Evolutionary conservation across 257 asterid species (phyloP).

Genomic region (Solanum virginianum): DNA sequence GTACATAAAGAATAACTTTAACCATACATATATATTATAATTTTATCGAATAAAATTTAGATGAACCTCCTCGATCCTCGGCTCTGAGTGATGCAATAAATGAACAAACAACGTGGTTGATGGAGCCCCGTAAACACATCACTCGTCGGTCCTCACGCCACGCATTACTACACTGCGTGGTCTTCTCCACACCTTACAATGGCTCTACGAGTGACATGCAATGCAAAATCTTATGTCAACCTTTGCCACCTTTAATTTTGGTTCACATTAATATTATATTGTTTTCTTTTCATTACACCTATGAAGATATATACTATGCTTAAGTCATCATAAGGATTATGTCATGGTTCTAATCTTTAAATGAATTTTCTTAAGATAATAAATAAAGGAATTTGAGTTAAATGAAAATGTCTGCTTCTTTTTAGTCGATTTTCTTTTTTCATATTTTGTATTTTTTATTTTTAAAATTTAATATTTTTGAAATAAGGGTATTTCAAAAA

Average conservation of each 20-base stretch:
- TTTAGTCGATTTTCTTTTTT: too few species aligned
- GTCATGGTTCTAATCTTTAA: neutral
- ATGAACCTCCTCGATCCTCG: too few species aligned
- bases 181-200: slow-evolving; percentile 16
- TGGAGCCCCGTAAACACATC: slow-evolving; percentile 8
- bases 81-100: neutral
- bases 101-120: slow-evolving; percentile 26
- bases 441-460: too few species aligned
- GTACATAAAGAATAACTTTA: too few species aligned
- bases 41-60: too few species aligned
- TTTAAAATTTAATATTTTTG: too few species aligned
- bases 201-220: neutral
- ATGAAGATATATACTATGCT: neutral
- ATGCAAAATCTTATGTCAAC: neutral
- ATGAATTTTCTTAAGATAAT: neutral
- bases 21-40: too few species aligned
- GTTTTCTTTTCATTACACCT: neutral
- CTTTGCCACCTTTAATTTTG: neutral
- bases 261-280: neutral
- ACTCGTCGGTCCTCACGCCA: slow-evolving; percentile 37
- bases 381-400: neutral
- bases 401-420: neutral
- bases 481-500: too few species aligned
- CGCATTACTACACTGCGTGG: slow-evolving; percentile 52
- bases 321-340: neutral